Conservation (phyloP, 768 basidiomycete genomes). For the Scleroderma bovista region DNA sequence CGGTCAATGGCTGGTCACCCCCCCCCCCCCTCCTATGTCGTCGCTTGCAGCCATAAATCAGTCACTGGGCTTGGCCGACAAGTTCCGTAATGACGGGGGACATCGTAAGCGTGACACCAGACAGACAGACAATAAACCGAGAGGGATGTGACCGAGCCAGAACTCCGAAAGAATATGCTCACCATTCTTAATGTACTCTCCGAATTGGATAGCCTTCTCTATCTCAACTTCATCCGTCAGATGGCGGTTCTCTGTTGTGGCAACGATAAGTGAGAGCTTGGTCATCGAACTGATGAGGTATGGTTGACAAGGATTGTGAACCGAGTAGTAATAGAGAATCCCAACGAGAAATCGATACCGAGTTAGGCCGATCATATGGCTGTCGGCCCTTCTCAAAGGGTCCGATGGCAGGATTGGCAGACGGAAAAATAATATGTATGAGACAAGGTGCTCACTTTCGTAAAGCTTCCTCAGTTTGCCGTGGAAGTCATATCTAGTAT, state of each 20-base stretch:
- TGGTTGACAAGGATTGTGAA: constrained; percentile 2
- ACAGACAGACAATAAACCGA: too few relatives aligned
- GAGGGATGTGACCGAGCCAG: too few relatives aligned
- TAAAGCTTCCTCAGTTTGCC: constrained; percentile 64
- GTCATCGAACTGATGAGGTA: too few relatives aligned
- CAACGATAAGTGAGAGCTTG: not conserved
- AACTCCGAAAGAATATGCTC: constrained; percentile 11
- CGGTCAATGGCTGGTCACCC: too few relatives aligned
- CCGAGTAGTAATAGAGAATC: too few relatives aligned
- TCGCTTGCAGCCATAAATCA: too few relatives aligned
- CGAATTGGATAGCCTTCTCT: constrained; percentile 66
- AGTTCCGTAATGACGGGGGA: too few relatives aligned
- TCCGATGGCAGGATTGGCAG: constrained; percentile 2
- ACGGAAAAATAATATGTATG: too few relatives aligned
- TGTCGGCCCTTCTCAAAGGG: not conserved
- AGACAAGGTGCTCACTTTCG: constrained; percentile 48
- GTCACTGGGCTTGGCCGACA: too few relatives aligned
- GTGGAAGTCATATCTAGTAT: constrained; percentile 68
- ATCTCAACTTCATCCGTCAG: constrained; percentile 67
- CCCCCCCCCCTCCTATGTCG: too few relatives aligned
- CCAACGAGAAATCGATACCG: too few relatives aligned
- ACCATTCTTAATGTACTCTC: constrained; percentile 87
- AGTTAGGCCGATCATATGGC: not conserved
- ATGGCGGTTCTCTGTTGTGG: constrained; percentile 53
- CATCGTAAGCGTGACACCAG: too few relatives aligned